Evolutionary conservation across 2,329 filamentous ascomycete species (phyloP).

Genomic region (Sporothrix luriei): DNA sequence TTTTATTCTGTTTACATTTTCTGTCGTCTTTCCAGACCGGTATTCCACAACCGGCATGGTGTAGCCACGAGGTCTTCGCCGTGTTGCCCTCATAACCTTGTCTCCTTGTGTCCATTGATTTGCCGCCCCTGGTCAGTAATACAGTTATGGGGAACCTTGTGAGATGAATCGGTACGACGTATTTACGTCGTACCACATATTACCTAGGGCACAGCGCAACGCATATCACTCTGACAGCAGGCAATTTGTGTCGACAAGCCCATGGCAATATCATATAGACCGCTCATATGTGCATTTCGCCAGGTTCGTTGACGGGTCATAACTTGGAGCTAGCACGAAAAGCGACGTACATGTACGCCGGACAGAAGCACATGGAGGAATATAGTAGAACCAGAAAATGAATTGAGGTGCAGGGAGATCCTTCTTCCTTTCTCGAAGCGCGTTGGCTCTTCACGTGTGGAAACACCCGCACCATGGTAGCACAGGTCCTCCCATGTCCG

Average conservation of each 20-base stretch:
- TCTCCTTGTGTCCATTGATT: neutral
- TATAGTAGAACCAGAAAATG: neutral
- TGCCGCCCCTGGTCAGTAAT: constrained; percentile 1
- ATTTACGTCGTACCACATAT: neutral
- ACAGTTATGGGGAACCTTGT: neutral
- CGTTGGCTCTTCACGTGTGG: neutral
- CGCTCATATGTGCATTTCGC: neutral
- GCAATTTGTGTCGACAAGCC: constrained; percentile 1
- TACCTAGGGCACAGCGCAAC: neutral
- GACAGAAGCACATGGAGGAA: neutral
- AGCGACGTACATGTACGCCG: constrained; percentile 11
- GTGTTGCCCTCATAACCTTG: neutral
- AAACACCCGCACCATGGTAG: constrained; percentile 6
- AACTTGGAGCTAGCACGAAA: neutral
- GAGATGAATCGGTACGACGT: neutral
- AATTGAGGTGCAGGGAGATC: neutral
- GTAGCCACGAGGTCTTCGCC: neutral
- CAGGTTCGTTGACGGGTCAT: neutral
- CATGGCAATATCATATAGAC: neutral
- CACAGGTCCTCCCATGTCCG: neutral
- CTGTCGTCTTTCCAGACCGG: constrained; percentile 1
- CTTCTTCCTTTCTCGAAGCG: neutral
- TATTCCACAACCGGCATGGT: constrained; percentile 14
- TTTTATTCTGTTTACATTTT: too few species aligned
- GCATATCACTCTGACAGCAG: neutral